Base-by-base conservation (phyloP, 495 filamentous ascomycete species). In the Penicilliopsis zonata region DNA sequence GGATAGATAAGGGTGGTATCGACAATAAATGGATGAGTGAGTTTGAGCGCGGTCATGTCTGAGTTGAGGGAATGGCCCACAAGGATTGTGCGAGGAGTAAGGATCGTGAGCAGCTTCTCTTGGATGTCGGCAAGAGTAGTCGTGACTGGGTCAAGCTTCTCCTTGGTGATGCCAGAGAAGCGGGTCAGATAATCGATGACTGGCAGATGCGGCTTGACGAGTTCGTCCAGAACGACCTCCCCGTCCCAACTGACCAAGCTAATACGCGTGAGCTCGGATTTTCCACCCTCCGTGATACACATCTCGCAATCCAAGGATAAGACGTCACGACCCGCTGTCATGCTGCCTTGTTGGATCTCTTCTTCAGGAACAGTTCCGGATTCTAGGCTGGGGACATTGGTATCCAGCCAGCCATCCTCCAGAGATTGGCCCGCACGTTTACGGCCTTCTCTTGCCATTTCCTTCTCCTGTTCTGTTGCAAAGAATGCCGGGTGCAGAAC, bases 291-390 rank as follows among this genome's bases (percentile, higher is more conserved):
- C 0, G 86, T 88, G 48, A 78, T 70, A 46, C 86, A 94, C 90
- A 98, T 98, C 50, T 98, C 90, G 50, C 90, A 98, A 44, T 98
- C 90, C 31, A 98, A 65, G 7, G 84, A 77, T 14, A 90, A 55
- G 5, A 96, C 60, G n/a, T 78, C 72, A 24, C 82, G 73, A 13
- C 87, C 92, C 9, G 72, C 83, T 2, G 86, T 90, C 33, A 94
- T 61, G 47, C 82, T 84, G 10, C 84, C 90, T 40, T 74, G 53
- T 52, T 90, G 67, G 25, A 92, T 77, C 31, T 87, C 73, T 4
- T 56, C 46, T 14, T 82, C 78, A 1, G 76, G 74, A 1, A 79
- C 63, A 28, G 69, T 52, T 0, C 74, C 81, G n/a, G 78, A 78
- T 28, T 78, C 74, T 12, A 81, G 50, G 8, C 46, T 65, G 9